Evolutionary conservation across 108 stramenopile species (phyloP).

Genomic region (Thalassiosira profunda): DNA sequence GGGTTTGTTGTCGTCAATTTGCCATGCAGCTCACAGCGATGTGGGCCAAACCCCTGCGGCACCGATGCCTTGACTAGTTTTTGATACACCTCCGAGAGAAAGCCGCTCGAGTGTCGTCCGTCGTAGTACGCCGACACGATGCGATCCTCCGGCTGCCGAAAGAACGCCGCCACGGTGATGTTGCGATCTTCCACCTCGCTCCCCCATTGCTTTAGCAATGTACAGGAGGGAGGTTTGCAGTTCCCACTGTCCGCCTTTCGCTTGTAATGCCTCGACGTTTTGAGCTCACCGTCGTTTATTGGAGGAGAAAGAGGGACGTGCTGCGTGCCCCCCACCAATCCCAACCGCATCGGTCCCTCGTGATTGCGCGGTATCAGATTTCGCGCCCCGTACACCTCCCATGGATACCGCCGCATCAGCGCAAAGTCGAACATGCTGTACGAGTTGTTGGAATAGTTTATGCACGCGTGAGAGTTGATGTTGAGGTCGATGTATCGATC

Average conservation of each 20-base stretch:
- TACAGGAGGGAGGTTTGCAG: no score
- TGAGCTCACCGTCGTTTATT: neutral
- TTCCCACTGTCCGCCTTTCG: conserved; percentile 8
- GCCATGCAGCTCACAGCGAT: no score
- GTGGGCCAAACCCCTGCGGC: no score
- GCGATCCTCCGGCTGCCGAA: conserved; percentile 50
- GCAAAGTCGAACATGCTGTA: conserved; percentile 51
- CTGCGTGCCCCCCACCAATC: conserved; percentile 49
- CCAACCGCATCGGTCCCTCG: conserved; percentile 7
- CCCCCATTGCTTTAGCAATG: no score
- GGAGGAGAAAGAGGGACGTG: conserved; percentile 28
- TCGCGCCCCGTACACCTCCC: conserved; percentile 49
- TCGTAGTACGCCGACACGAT: conserved; percentile 45
- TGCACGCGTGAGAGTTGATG: conserved; percentile 30
- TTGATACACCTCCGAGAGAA: neutral
- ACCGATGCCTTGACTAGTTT: neutral
- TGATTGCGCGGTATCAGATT: conserved; percentile 23
- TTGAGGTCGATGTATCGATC: conserved; percentile 44
- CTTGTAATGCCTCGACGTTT: conserved; percentile 7
- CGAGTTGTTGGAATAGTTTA: neutral
- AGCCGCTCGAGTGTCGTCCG: conserved; percentile 35
- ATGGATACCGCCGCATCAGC: conserved; percentile 51
- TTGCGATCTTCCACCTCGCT: conserved; percentile 37
- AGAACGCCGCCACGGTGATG: conserved; percentile 42
- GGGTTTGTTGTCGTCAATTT: conserved; percentile 23